Evolutionary conservation across 495 filamentous ascomycete genomes (phyloP).

Genomic region (Penicillium goetzii): DNA sequence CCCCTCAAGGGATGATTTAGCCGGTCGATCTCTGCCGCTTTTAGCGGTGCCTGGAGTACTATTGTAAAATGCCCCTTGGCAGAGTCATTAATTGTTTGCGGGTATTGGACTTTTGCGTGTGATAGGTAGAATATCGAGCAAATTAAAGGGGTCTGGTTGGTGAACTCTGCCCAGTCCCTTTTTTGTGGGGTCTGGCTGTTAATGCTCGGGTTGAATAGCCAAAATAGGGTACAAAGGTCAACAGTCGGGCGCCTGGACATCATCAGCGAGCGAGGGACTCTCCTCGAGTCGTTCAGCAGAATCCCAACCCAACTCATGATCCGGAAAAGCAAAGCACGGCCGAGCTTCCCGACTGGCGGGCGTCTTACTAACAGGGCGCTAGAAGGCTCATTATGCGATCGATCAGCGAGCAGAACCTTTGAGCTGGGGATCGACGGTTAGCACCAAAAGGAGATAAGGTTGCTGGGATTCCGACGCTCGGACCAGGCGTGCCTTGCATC

Average conservation of each 20-base stretch:
- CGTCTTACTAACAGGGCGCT: neutral
- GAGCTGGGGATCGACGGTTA: slow-evolving; percentile 13
- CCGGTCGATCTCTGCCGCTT: slow-evolving; percentile 4
- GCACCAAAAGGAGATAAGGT: slow-evolving; percentile 36
- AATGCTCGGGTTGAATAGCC: neutral
- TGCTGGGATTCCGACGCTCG: slow-evolving; percentile 34
- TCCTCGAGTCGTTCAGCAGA: neutral
- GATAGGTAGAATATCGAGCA: slow-evolving; percentile 9
- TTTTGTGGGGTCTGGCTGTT: neutral
- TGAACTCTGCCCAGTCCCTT: slow-evolving; percentile 1
- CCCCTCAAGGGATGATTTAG: slow-evolving; percentile 21
- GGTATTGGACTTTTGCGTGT: slow-evolving; percentile 2
- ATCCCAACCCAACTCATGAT: neutral
- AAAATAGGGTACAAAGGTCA: neutral
- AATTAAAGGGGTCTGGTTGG: slow-evolving; percentile 2
- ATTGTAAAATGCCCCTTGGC: slow-evolving; percentile 10
- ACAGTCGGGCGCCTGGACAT: neutral
- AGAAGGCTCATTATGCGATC: slow-evolving; percentile 1
- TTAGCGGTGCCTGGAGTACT: neutral
- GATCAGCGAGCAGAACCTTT: neutral
- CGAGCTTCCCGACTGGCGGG: neutral
- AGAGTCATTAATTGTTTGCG: slow-evolving; percentile 2
- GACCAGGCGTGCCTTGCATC: slow-evolving; percentile 43
- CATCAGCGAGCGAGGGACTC: neutral
- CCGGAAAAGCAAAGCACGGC: neutral